Base-by-base conservation (phyloP, 371 early-diverging fungal genomes). In the Mitosporidium daphniae region DNA sequence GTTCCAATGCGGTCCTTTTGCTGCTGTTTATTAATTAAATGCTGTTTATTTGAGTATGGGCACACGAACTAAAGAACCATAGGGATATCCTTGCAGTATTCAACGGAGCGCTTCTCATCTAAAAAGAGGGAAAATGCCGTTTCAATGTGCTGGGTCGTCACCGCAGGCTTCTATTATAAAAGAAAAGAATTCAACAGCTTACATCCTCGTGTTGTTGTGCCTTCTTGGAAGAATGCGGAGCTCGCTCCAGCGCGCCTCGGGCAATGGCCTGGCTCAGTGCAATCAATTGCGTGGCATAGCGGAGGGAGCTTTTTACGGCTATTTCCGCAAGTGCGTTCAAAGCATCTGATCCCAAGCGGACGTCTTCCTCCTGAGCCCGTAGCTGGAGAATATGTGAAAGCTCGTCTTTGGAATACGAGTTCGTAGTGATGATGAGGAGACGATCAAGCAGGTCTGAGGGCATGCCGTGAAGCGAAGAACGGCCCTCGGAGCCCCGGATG, bases 401-500 rank as follows among this genome's bases (percentile, higher is more conserved):
- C 33, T 91, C 89, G n/a, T 58, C 44, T 35, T 63, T 61, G 25
- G 50, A 51, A 42, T 89, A 80, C 6, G 73, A 55, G 16, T 49
- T 39, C 8, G 84, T 86, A 35, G 61, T 56, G 29, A 93, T 82
- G 30, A 86, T 82, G 17, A 84, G 49, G 22, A 68, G 44, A 15
- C 97, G 62, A 40, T 93, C 91, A 25, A 86, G 49, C 17, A 95
- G 55, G 50, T 95, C 97, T 19, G 73, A 61, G 9, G 97, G 93
- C 33, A 91, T 62, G 25, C 89, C 91, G 40, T 84, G 89, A 2
- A 77, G 84, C 9, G 72, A 64, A 31, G 57, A 57, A 45, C 80
- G 74, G 39, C 73, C 77, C 27, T 57, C 56, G 2, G 80, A 77
- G 13, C 89, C 84, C n/a, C 86, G 60, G 37, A 84, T 86, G 23